Conservation (phyloP, 305 asterid genomes). For the Fraxinus paxiana region DNA sequence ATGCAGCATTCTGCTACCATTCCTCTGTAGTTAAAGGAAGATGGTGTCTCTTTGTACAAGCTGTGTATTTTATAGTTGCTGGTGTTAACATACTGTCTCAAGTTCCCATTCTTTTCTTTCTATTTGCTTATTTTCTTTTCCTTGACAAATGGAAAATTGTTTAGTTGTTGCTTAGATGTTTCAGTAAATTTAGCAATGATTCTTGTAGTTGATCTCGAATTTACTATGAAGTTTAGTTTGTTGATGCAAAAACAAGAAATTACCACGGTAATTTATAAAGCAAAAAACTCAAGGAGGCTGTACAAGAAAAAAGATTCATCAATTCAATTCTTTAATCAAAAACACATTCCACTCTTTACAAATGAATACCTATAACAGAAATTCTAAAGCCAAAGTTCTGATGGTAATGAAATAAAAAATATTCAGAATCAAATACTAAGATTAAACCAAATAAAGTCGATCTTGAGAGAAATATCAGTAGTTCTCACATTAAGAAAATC, state of each 20-base stretch:
- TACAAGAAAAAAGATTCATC: neutral
- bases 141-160: neutral
- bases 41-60: constrained; percentile 25
- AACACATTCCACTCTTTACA: neutral
- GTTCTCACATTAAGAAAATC: neutral
- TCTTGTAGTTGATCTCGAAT: neutral
- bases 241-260: neutral
- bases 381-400: constrained; percentile 13
- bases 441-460: neutral
- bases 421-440: neutral
- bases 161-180: neutral
- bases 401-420: constrained; percentile 5
- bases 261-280: neutral
- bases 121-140: neutral
- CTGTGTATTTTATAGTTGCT: constrained; percentile 17
- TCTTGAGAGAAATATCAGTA: neutral
- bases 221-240: neutral
- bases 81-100: neutral
- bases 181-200: neutral
- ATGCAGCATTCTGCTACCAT: neutral
- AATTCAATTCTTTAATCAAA: neutral
- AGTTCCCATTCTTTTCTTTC: neutral
- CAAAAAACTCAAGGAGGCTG: neutral
- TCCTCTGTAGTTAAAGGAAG: neutral
- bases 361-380: neutral